phyloP scores from a whole-genome alignment of 2,329 filamentous ascomycete genomes.

The Cordyceps tenuipes region DNA sequence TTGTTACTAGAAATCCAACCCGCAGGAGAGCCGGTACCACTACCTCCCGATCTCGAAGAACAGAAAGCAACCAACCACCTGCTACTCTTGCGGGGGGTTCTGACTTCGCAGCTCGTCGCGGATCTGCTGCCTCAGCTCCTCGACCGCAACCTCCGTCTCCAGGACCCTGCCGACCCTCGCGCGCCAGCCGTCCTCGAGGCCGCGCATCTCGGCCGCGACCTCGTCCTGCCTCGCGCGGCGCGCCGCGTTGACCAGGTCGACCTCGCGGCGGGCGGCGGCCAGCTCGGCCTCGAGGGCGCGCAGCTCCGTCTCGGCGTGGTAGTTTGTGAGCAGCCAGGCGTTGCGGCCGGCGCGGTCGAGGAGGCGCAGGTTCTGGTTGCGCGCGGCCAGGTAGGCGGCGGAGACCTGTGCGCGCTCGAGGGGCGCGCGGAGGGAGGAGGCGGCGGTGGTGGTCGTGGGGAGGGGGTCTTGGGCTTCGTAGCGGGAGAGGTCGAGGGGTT shows the following conservation, averaged over 20 bases:
- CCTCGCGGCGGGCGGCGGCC: conserved; percentile 54
- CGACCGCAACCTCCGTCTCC: conserved; percentile 79
- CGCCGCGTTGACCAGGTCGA: conserved; percentile 65
- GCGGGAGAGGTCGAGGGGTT: conserved; percentile 63
- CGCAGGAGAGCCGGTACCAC: too few species aligned
- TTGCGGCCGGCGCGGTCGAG: conserved; percentile 79
- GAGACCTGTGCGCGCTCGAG: conserved; percentile 47
- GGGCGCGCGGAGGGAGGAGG: conserved; percentile 49
- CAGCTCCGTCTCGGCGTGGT: conserved; percentile 62
- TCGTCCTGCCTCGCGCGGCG: conserved; percentile 63
- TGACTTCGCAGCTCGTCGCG: conserved; percentile 48
- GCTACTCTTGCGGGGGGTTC: not conserved
- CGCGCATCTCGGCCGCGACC: conserved; percentile 62
- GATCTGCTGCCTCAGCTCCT: conserved; percentile 60
- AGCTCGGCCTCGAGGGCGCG: conserved; percentile 66
- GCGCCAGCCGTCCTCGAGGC: conserved; percentile 72
- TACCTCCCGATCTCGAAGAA: not conserved
- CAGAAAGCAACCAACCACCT: too few species aligned
- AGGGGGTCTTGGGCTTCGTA: conserved; percentile 67
- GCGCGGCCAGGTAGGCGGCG: conserved; percentile 43
- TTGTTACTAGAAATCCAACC: not conserved
- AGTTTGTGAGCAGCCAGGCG: conserved; percentile 82
- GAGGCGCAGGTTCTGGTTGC: conserved; percentile 54
- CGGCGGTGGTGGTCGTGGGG: conserved; percentile 19
- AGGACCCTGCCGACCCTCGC: conserved; percentile 69